Evolutionary conservation across 805 yeast genomes (phyloP).

Genomic region (Kuraishia borneana): DNA sequence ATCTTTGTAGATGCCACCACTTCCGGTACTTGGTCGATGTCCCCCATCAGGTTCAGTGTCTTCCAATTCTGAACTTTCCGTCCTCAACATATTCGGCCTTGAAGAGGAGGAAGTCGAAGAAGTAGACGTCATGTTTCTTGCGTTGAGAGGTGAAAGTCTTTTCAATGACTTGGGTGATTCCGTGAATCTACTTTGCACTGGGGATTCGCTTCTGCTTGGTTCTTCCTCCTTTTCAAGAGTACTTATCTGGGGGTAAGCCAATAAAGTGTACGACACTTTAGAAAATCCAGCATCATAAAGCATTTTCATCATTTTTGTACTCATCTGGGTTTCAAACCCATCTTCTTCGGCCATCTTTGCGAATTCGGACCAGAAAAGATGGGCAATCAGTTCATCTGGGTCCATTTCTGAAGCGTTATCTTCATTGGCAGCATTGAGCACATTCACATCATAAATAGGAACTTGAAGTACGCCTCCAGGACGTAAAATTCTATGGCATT

Average conservation of each 20-base stretch:
- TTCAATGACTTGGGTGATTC: too few species aligned
- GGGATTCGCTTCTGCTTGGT: not conserved
- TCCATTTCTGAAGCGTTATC: conserved; percentile 2
- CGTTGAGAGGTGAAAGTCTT: not conserved
- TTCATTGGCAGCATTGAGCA: conserved; percentile 2
- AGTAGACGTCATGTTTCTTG: not conserved
- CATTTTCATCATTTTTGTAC: conserved; percentile 9
- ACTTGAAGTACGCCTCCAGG: conserved; percentile 19
- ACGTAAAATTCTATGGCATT: conserved; percentile 17
- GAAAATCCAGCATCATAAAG: conserved; percentile 14
- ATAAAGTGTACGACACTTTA: conserved; percentile 11
- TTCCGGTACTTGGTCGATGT: not conserved
- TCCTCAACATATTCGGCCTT: not conserved
- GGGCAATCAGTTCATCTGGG: conserved; percentile 8
- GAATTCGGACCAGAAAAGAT: conserved; percentile 11
- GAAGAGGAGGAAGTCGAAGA: not conserved
- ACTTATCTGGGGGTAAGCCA: conserved; percentile 16
- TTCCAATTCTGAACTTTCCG: not conserved
- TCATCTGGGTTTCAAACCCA: conserved; percentile 9
- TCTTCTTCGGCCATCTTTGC: conserved; percentile 7
- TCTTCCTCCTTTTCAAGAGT: conserved; percentile 2
- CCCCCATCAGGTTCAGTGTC: not conserved
- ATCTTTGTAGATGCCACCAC: conserved; percentile 11
- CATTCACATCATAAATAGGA: conserved; percentile 15
- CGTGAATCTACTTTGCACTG: not conserved